Evolutionary conservation across 345 rosid genomes (phyloP), one percentile per base, ranked within the genome.

Genomic region (Eutrema yunnanense): DNA sequence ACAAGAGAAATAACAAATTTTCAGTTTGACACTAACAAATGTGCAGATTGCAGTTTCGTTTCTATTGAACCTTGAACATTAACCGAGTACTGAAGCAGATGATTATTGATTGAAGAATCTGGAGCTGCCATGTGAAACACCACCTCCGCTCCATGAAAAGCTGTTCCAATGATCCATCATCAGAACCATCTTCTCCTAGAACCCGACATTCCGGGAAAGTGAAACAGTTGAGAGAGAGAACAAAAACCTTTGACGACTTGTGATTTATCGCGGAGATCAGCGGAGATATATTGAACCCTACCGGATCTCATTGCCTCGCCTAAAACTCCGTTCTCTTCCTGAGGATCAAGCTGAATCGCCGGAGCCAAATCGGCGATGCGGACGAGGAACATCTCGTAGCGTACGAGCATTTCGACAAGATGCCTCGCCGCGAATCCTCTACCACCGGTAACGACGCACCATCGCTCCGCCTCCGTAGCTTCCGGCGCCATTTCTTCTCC

Each of bases 71-170:
- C 98, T 84, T 81, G 83, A 56, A 95, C 96, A 69, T 95, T 95
- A 70, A 95, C 99, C 6, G 97, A 88, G 77, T 86, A 80, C 16
- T 95, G 99, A 71, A 95, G 96, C 85, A 84, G 82, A 62, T 76
- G 74, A 68, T 79, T 82, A 51, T 95, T 95, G 61, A 92, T 84
- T 7, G 97, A 90, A 11, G 99, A 95, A 87, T 92, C 82, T 2
- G 99, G 99, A 52, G 99, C 97, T 34, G 99, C 97, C 97, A 87
- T 90, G 69, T 95, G 99, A 80, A 87, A 95, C 11, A 95, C 96
- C 4, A 86, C 97, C 63, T 92, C 92, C 13, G 81, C 93, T 67
- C 97, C 99, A 67, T 85, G 76, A 63, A 75, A 81, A 36, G 83
- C 97, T 95, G 77, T 62, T 81, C 9, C 14, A 32, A 41, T 38